A percentile compares a stretch with the other conserved stretches of the same genome.
Evolutionary conservation across 1,284 basidiomycete genomes (phyloP).

Genomic region (Pulveroboletus sp.): DNA sequence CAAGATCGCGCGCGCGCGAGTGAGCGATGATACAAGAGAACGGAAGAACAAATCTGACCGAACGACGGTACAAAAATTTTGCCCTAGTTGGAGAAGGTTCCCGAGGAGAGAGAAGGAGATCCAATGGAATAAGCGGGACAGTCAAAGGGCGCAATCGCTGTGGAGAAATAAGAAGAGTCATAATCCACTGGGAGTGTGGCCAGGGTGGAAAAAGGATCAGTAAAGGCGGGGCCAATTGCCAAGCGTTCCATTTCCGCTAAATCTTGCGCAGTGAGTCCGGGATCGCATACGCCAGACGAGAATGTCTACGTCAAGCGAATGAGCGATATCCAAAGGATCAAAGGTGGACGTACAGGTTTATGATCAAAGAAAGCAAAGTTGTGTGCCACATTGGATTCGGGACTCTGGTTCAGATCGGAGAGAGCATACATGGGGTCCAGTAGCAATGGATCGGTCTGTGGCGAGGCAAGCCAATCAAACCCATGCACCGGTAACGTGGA

Average conservation of each 20-base stretch:
- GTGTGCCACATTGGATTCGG: not conserved
- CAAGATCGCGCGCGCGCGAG: not conserved
- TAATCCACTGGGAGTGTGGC: not conserved
- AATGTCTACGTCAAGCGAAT: conserved; percentile 9
- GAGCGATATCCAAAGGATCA: not conserved
- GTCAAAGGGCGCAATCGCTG: conserved; percentile 23
- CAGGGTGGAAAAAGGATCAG: conserved; percentile 23
- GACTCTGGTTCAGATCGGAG: conserved; percentile 1
- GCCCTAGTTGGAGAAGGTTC: conserved; percentile 3
- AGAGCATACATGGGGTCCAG: conserved; percentile 4
- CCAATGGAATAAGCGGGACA: conserved; percentile 9
- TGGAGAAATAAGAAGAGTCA: conserved; percentile 2
- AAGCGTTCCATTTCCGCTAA: conserved; percentile 22
- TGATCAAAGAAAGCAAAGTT: conserved; percentile 11
- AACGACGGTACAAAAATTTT: not conserved
- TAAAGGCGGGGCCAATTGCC: conserved; percentile 19
- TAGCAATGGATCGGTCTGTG: conserved; percentile 5
- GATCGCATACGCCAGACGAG: not conserved
- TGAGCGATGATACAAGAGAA: not conserved
- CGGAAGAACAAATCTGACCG: conserved; percentile 2
- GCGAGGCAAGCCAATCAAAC: conserved; percentile 14
- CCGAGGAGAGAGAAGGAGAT: conserved; percentile 22
- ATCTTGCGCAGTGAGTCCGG: conserved; percentile 14
- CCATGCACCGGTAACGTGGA: not conserved
- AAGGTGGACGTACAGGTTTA: conserved; percentile 19